Evolutionary conservation across 768 basidiomycete species (phyloP).

Genomic region (Amanita exitialis): DNA sequence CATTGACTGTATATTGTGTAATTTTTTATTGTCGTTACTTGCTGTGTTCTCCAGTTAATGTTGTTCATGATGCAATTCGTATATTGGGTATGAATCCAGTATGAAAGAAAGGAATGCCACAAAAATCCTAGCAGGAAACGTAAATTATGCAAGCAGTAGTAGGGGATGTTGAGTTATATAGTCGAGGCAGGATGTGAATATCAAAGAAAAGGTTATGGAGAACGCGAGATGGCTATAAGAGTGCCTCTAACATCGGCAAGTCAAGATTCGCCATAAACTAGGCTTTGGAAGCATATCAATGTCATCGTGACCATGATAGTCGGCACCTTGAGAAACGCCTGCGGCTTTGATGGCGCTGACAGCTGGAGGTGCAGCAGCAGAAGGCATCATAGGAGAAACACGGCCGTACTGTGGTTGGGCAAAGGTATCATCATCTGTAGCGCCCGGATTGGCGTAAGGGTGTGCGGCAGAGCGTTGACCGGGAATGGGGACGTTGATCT

Average conservation of each 20-base stretch:
- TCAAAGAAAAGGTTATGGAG: neutral
- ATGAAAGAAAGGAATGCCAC: conserved; percentile 1
- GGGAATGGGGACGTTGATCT: conserved; percentile 61
- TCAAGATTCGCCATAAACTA: conserved; percentile 57
- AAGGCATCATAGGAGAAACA: conserved; percentile 74
- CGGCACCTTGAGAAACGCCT: conserved; percentile 53
- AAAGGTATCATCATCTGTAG: conserved; percentile 50
- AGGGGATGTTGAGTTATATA: neutral
- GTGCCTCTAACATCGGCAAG: conserved; percentile 59
- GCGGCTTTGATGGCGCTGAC: conserved; percentile 64
- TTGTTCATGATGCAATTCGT: neutral
- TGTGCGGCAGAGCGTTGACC: conserved; percentile 38
- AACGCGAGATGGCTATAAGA: conserved; percentile 11
- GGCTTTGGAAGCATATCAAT: conserved; percentile 43
- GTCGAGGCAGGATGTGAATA: conserved; percentile 1
- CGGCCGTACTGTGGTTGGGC: conserved; percentile 62
- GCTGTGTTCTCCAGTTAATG: neutral
- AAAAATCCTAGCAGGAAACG: conserved; percentile 4
- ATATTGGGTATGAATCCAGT: conserved; percentile 8
- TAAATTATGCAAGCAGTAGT: conserved; percentile 4
- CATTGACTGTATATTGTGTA: neutral
- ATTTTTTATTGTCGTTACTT: neutral
- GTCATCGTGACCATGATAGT: conserved; percentile 45
- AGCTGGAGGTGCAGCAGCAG: conserved; percentile 59
- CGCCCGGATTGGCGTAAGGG: conserved; percentile 63